A percentile compares a stretch with the other conserved stretches of the same genome.
phyloP scores from a whole-genome alignment of 495 filamentous ascomycete genomes.

The Tuber brumale region DNA sequence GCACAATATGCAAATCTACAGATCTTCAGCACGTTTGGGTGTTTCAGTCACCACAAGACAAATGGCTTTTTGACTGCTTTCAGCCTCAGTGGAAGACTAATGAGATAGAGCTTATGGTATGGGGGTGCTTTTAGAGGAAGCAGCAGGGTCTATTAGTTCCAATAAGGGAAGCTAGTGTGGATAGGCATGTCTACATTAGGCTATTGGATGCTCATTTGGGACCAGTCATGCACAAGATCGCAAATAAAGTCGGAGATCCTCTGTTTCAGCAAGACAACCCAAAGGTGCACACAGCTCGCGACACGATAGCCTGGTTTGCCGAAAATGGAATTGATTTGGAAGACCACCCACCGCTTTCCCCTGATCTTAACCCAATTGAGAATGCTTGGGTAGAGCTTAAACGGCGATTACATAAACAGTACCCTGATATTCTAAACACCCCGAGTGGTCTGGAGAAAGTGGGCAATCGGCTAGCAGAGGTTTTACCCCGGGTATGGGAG shows the following conservation, averaged over 20 bases:
- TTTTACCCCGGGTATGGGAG: background rate
- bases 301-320: slow-evolving; percentile 22
- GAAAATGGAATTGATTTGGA: slow-evolving; percentile 30
- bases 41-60: no score
- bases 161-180: slow-evolving; percentile 9
- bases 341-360: slow-evolving; percentile 39
- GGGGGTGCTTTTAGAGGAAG: slow-evolving; percentile 13
- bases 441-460: background rate
- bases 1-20: no score
- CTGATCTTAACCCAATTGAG: slow-evolving; percentile 42
- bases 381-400: slow-evolving; percentile 40
- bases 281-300: slow-evolving; percentile 23
- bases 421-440: slow-evolving; percentile 15
- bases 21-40: no score
- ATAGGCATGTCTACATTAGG: background rate
- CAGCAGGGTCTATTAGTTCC: slow-evolving; percentile 11
- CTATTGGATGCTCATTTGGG: background rate
- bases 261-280: slow-evolving; percentile 39
- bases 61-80: no score
- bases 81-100: no score
- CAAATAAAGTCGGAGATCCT: background rate
- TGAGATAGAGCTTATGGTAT: no score
- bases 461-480: background rate
- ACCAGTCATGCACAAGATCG: background rate
- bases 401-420: slow-evolving; percentile 8